Base-by-base conservation (phyloP, 2,329 filamentous ascomycete genomes). In the Colletotrichum kahawae region DNA sequence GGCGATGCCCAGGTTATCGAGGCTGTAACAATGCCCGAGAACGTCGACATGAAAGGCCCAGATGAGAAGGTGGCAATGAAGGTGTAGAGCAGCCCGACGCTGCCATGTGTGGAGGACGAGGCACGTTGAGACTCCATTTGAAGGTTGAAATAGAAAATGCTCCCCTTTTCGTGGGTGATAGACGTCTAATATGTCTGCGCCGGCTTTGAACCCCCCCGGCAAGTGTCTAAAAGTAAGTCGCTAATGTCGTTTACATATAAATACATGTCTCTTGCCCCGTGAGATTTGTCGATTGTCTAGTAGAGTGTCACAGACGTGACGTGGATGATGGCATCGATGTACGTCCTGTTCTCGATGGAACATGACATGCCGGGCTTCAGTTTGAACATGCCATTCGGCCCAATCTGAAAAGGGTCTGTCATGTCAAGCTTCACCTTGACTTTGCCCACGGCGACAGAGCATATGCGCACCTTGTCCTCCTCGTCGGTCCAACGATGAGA, bases 281-380 rank as follows among this genome's bases (percentile, higher is more conserved):
- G n/a, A 51, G 4, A 13, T 48, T 51, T 24, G 12, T 5, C n/a
- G 43, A 24, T 51, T n/a, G 10, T 54, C 31, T 63, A 75, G 18
- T 57, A 51, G 21, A 48, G 48, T 24, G 63, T 48, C 21, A 86
- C 77, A 7, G 83, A 82, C 4, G 83, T 84, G 67, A 86, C 83
- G 70, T 88, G 86, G 54, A 90, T 74, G 21, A 84, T 81, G 0
- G 86, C 84, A 71, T 89, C 86, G 4, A 84, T 56, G 72, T 90
- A 89, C 0, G 86, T 78, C 36, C 81, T 80, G 75, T 90, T 90
- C 71, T 83, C 80, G 6, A 85, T 83, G 21, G 79, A 80, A 76
- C 85, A 88, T 2, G 70, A 68, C 66, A 79, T 80, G 0, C 85
- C 85, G 0, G 86, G 83, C 27, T 79, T 81, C 48, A 90, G 81